A percentile compares a stretch with the other conserved stretches of the same genome.
phyloP scores from a whole-genome alignment of 192 early-diverging fungal genomes.

The Coemansia sp. region DNA sequence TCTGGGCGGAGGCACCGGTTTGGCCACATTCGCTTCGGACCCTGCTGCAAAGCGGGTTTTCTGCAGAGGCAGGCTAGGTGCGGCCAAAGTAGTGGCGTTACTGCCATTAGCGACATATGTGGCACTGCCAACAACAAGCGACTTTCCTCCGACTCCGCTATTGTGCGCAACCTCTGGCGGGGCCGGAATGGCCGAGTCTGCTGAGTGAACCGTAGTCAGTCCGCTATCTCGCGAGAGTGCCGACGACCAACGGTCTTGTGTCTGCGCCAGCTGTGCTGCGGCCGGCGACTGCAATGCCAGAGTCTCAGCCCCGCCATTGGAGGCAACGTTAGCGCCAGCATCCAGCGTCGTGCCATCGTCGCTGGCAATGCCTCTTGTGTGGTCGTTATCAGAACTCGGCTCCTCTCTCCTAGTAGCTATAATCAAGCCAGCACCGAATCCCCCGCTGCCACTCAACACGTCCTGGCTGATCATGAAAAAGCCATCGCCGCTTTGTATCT shows the following conservation, averaged over 20 bases:
- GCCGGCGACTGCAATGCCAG: slow-evolving; percentile 1
- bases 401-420: slow-evolving; percentile 12
- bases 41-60: neutral
- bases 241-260: slow-evolving; percentile 23
- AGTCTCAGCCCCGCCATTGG: neutral
- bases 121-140: slow-evolving; percentile 1
- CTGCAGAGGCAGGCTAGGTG: neutral
- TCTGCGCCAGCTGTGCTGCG: slow-evolving; percentile 3
- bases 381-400: slow-evolving; percentile 4
- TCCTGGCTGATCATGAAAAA: slow-evolving; percentile 12
- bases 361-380: slow-evolving; percentile 18
- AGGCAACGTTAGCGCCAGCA: neutral
- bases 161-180: neutral
- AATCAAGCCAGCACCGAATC: slow-evolving; percentile 30
- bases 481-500: neutral
- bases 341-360: slow-evolving; percentile 29
- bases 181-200: slow-evolving; percentile 1
- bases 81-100: neutral
- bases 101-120: neutral
- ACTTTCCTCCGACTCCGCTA: neutral
- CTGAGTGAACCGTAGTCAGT: slow-evolving; percentile 14
- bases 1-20: slow-evolving; percentile 20
- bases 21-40: neutral
- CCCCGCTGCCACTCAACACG: neutral
- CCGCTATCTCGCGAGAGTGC: slow-evolving; percentile 17